Percentiles rank a stretch among this genome's conserved stretches.
Conservation (phyloP, 2,329 filamentous ascomycete species). For the Cercospora beticola region DNA sequence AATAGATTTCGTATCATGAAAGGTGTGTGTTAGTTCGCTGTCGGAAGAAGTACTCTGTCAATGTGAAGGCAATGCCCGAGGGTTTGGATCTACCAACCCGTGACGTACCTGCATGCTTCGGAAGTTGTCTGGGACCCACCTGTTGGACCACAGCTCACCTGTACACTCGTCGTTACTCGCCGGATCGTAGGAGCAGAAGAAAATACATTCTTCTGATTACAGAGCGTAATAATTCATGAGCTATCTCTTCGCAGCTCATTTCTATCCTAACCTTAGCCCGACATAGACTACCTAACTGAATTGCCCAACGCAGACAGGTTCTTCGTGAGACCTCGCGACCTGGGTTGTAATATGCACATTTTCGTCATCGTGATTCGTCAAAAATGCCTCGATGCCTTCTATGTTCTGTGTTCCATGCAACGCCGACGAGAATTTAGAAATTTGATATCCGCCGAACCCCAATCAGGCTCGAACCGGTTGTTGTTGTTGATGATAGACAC, state of each 20-base stretch:
- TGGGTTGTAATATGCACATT: conserved; percentile 18
- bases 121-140: not conserved
- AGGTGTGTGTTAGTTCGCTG: not conserved
- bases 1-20: not conserved
- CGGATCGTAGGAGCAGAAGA: not conserved
- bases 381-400: conserved; percentile 6
- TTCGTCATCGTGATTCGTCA: conserved; percentile 15
- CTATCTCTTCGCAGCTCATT: not conserved
- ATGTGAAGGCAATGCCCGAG: not conserved
- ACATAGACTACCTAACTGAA: not conserved
- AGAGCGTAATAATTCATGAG: not conserved
- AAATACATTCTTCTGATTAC: not conserved
- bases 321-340: conserved; percentile 16
- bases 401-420: conserved; percentile 19
- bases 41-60: not conserved
- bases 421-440: not conserved
- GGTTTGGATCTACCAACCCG: not conserved
- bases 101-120: not conserved
- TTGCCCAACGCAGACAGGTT: conserved; percentile 18
- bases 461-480: conserved; percentile 15
- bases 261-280: not conserved
- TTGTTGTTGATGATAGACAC: conserved; percentile 10
- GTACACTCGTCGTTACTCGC: not conserved
- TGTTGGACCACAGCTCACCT: not conserved
- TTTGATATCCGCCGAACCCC: not conserved